phyloP scores from a whole-genome alignment of 192 early-diverging fungal species.

The Jimgerdemannia lactiflua region DNA sequence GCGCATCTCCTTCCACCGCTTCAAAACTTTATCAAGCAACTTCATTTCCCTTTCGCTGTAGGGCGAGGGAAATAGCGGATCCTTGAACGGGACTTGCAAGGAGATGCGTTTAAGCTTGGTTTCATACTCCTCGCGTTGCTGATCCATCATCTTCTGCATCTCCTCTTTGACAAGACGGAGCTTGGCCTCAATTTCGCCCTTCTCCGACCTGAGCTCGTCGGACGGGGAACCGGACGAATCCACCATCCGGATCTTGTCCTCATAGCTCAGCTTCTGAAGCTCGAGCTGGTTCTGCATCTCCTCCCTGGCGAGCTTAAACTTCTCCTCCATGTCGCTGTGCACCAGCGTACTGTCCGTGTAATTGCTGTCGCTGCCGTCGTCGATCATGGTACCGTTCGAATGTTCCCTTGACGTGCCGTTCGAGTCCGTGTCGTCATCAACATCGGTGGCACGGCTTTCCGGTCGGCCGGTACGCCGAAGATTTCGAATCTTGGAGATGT shows the following conservation, averaged over 20 bases:
- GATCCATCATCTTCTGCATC: constrained; percentile 45
- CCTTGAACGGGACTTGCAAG: constrained; percentile 33
- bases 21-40: constrained; percentile 33
- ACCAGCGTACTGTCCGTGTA: constrained; percentile 29
- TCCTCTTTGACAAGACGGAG: constrained; percentile 46
- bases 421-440: constrained; percentile 4
- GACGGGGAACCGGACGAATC: constrained; percentile 39
- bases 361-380: constrained; percentile 33
- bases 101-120: constrained; percentile 45
- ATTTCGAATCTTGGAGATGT: constrained; percentile 52
- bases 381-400: constrained; percentile 10
- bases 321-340: constrained; percentile 17
- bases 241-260: constrained; percentile 42
- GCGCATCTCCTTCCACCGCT: constrained; percentile 51
- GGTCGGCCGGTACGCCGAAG: constrained; percentile 43
- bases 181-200: constrained; percentile 38
- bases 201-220: constrained; percentile 25
- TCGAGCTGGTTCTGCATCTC: constrained; percentile 50
- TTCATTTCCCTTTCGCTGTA: constrained; percentile 24
- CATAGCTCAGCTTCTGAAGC: constrained; percentile 47
- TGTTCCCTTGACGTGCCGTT: not conserved
- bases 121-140: constrained; percentile 53
- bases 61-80: not conserved
- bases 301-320: constrained; percentile 38
- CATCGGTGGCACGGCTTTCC: constrained; percentile 36